phyloP scores from a whole-genome alignment of 1,139 yeast species.

The Pichia sp. region DNA sequence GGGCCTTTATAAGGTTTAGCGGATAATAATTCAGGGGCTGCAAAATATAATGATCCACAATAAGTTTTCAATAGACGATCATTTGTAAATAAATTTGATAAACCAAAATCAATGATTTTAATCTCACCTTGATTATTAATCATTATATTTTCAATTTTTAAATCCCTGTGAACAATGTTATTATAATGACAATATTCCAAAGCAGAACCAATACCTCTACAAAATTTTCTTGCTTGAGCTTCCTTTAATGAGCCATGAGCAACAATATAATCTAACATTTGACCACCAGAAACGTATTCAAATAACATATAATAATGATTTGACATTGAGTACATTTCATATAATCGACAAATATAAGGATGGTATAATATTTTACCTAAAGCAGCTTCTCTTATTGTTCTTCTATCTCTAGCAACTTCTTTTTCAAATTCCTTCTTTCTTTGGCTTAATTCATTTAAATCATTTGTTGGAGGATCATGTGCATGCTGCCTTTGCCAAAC shows the following conservation, averaged over 20 bases:
- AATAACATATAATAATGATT: conserved; percentile 95
- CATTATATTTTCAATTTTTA: conserved; percentile 94
- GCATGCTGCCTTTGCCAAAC: conserved; percentile 72
- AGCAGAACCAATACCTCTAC: conserved; percentile 94
- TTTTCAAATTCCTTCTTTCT: conserved; percentile 72
- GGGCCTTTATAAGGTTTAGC: conserved; percentile 95
- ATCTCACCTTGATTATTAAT: conserved; percentile 91
- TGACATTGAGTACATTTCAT: conserved; percentile 94
- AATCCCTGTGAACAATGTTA: conserved; percentile 92
- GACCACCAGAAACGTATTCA: conserved; percentile 97
- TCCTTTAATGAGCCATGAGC: conserved; percentile 94
- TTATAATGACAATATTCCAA: conserved; percentile 88
- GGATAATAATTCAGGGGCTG: conserved; percentile 92
- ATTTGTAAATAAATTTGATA: conserved; percentile 78
- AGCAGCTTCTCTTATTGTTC: conserved; percentile 94
- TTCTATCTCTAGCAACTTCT: conserved; percentile 83
- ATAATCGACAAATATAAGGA: conserved; percentile 85
- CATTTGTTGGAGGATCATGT: conserved; percentile 56
- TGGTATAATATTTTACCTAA: conserved; percentile 85
- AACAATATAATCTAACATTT: conserved; percentile 93
- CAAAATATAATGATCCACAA: conserved; percentile 96
- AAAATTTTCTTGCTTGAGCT: conserved; percentile 88
- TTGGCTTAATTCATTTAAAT: conserved; percentile 51
- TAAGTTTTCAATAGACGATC: conserved; percentile 76
- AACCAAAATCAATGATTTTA: conserved; percentile 92